phyloP scores from a whole-genome alignment of 345 rosid species.

The Citrus glauca region DNA sequence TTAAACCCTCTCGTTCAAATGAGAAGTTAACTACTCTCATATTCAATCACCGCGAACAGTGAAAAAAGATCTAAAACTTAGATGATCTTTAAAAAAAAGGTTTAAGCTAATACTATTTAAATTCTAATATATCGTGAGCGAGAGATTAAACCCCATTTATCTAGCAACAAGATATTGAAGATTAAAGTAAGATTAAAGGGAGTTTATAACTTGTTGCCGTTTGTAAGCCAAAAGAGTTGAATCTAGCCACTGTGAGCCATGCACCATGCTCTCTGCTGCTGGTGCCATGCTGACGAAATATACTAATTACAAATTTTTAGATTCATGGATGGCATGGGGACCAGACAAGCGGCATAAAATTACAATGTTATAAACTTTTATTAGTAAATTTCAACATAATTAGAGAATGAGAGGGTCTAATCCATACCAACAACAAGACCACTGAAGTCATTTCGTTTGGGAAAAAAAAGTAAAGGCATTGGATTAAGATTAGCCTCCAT shows the following conservation, averaged over 20 bases:
- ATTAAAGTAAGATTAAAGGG: no score
- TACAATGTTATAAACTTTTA: not conserved
- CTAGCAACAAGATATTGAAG: no score
- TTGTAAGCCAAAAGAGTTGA: not conserved
- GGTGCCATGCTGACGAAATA: not conserved
- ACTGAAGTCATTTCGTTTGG: slow-evolving; percentile 7
- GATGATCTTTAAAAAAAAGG: no score
- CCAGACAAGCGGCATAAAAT: not conserved
- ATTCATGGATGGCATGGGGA: not conserved
- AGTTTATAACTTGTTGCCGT: not conserved
- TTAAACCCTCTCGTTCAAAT: no score
- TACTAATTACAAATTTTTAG: not conserved
- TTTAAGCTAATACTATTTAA: no score
- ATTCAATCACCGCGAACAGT: no score
- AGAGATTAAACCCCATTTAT: no score
- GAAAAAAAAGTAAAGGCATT: not conserved
- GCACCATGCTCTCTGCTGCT: slow-evolving; percentile 1
- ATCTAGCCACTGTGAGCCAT: not conserved
- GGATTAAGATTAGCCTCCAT: slow-evolving; percentile 5
- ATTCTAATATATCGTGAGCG: no score
- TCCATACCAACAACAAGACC: not conserved
- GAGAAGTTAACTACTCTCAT: no score
- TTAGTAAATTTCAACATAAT: not conserved
- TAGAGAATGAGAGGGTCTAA: not conserved
- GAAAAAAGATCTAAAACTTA: no score